Evolutionary conservation across 2,329 filamentous ascomycete species (phyloP), one percentile per base, ranked within the genome.

Genomic region (Xylariomycetidae sp.): DNA sequence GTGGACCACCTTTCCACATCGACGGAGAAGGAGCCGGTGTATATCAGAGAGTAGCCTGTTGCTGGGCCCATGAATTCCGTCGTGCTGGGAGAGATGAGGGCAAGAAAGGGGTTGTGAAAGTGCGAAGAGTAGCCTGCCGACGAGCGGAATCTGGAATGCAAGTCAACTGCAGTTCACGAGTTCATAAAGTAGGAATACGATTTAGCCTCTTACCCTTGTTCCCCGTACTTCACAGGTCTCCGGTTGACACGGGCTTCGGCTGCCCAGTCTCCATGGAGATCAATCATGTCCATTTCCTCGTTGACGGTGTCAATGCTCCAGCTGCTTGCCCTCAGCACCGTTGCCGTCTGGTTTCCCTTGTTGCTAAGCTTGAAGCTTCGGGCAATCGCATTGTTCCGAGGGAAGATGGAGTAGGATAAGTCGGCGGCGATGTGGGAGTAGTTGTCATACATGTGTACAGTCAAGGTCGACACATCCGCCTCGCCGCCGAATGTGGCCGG

Each of bases 21-120:
- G 0, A 71, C 72, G 2, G 67, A 60, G 44, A 80, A 81, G 1
- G 75, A 80, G 2, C 78, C 78, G 0, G 74, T 75, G 53, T 80
- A 29, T 16, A 82, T 62, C 2, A 82, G 64, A 1, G 74, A 79
- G 52, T 82, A 81, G 0, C 76, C 78, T 65, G 74, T 82, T 6
- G 72, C 76, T 23, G 79, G 68, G 1, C 78, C 78, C 2, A 67
- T 63, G 0, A 68, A 67, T 46, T 82, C 77, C 1, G 76, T 82
- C 0, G 77, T 74, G 1, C 59, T 61, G 0, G 76, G 69, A 3
- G 70, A 60, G 0, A 74, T 63, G 2, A 82, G 54, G 0, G 73
- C 65, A 15, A 82, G 62, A 57, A 82, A 82, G 0, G 77, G 76
- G 44, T 82, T 82, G 49, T 80, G 74, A 2, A 76, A 59, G 43